Evolutionary conservation across 2,329 filamentous ascomycete species (phyloP).

Genomic region (Boeremia exigua): DNA sequence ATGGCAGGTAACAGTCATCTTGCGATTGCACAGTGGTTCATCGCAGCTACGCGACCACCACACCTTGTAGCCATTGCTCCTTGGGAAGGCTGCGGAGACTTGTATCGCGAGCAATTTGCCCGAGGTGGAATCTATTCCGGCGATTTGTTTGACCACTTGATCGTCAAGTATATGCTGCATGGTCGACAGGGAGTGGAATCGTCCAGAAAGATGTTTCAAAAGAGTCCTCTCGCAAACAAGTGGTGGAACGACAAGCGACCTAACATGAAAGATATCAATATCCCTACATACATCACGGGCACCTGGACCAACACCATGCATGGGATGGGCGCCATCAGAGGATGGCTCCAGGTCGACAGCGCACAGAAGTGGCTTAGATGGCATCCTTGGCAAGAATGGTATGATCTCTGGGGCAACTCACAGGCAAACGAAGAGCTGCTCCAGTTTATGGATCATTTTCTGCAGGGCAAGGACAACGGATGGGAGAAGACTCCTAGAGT

Average conservation of each 20-base stretch:
- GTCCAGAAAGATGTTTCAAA: neutral
- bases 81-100: constrained; percentile 56
- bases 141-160: neutral
- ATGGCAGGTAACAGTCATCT: constrained; percentile 53
- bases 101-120: constrained; percentile 56
- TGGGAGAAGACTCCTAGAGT: constrained; percentile 57
- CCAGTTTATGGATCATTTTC: constrained; percentile 55
- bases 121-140: constrained; percentile 41
- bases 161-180: neutral
- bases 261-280: constrained; percentile 25
- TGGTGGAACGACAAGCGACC: constrained; percentile 33
- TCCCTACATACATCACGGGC: constrained; percentile 18
- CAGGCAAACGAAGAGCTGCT: constrained; percentile 21
- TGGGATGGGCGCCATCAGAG: constrained; percentile 8
- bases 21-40: constrained; percentile 52
- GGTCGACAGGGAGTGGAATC: neutral
- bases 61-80: constrained; percentile 52
- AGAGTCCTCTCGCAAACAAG: constrained; percentile 14
- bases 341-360: neutral
- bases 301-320: neutral
- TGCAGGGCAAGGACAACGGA: constrained; percentile 53
- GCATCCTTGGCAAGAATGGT: constrained; percentile 28
- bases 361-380: constrained; percentile 9
- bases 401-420: constrained; percentile 23
- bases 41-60: constrained; percentile 52